phyloP scores from a whole-genome alignment of 805 yeast genomes.

The Hermanozyma aechmeae region DNA sequence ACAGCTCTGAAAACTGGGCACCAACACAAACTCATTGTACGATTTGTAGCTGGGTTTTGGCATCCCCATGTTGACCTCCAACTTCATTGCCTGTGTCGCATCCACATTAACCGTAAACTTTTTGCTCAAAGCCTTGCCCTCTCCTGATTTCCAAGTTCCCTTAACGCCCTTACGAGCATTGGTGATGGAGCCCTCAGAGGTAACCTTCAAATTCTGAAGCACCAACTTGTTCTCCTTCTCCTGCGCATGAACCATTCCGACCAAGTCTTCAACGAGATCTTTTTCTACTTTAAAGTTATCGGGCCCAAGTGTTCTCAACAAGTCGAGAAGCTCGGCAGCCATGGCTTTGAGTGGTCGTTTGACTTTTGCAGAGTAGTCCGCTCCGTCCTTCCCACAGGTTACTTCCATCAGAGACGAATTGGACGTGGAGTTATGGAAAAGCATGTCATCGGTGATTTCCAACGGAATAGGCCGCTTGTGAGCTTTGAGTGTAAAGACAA shows the following conservation, averaged over 20 bases:
- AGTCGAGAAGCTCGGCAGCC: constrained; percentile 17
- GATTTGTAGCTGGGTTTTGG: constrained; percentile 8
- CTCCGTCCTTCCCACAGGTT: no score
- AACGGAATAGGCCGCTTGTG: constrained; percentile 24
- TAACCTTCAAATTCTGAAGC: background rate
- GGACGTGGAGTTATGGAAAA: constrained; percentile 27
- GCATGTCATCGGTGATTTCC: constrained; percentile 24
- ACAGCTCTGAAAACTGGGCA: constrained; percentile 33
- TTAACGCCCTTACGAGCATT: no score
- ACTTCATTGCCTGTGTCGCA: constrained; percentile 14
- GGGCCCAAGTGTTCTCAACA: constrained; percentile 14
- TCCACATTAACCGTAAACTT: constrained; percentile 17
- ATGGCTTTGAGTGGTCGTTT: constrained; percentile 22
- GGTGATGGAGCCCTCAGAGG: no score
- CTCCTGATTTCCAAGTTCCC: no score
- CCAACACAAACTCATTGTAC: constrained; percentile 19
- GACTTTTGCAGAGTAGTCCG: no score
- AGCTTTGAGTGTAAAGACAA: constrained; percentile 21
- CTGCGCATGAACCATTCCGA: constrained; percentile 21
- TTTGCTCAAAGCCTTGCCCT: constrained; percentile 12
- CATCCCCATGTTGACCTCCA: no score
- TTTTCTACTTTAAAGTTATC: constrained; percentile 19
- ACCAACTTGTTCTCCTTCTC: constrained; percentile 7
- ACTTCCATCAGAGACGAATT: no score
- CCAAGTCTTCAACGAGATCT: constrained; percentile 18